Evolutionary conservation across 306 rosid species (phyloP), one percentile per base, ranked within the genome.

Genomic region (Alnus rubra): DNA sequence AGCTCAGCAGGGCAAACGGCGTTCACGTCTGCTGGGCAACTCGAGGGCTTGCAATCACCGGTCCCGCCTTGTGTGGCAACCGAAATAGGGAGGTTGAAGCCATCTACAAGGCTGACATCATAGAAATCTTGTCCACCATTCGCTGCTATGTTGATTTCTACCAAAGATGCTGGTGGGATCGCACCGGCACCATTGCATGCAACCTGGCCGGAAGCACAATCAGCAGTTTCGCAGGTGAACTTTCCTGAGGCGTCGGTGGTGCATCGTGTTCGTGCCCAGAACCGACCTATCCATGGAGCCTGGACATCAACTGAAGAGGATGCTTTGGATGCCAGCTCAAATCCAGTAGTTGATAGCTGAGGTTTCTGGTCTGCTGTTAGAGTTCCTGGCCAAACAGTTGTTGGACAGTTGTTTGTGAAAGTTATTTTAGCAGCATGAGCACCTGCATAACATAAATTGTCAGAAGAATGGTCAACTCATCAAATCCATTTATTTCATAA

Each of bases 31-130:
- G 78, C 78, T 0, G 80, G 37, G 15, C 90, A 87, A 1, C 45
- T 14, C 3, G 86, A 53, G 65, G 77, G 0, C 19, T 4, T 0
- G 72, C 86, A 87, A 0, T 5, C 82, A 7, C 79, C 71, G 2
- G 74, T 28, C 9, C 85, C 89, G 0, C 86, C 86, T 5, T 59
- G 50, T 1, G 86, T 67, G 3, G 80, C 71, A 5, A 87, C 42
- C 0, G 78, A 60, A 4, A 87, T 69, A 2, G 87, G 90, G 64
- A 83, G 44, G 73, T 87, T 87, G 79, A 87, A 87, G 75, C 87
- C 90, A 19, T 87, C 90, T 2, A 83, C 86, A 7, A 76, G 76
- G 67, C 84, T 84, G 28, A 84, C 60, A 55, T 82, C 90, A 42
- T 76, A 87, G 55, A 63, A 87, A 71, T 87, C 90, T 42, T 70